A percentile compares a stretch with the other conserved stretches of the same genome.
Conservation (phyloP, 2,329 filamentous ascomycete species). For the Cladophialophora yegresii region DNA sequence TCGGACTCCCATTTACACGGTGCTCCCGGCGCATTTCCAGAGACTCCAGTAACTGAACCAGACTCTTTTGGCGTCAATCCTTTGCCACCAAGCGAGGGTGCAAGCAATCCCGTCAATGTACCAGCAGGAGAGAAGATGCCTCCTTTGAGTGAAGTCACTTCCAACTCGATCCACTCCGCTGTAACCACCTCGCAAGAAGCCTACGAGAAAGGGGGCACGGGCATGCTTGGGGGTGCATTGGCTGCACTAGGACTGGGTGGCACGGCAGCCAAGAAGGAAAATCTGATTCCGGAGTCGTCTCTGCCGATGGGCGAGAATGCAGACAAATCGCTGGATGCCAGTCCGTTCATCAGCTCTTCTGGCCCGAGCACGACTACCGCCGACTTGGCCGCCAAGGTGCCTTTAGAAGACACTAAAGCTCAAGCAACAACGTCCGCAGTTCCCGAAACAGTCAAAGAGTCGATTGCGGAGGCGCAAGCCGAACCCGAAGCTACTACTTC, state of each 20-base stretch:
- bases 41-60: constrained; percentile 58
- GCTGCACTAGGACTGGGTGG: constrained; percentile 48
- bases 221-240: constrained; percentile 49
- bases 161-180: constrained; percentile 69
- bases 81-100: constrained; percentile 59
- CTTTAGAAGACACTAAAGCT: constrained; percentile 55
- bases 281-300: constrained; percentile 79
- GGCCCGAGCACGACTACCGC: constrained; percentile 53
- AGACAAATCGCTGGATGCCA: constrained; percentile 53
- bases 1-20: constrained; percentile 16
- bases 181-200: constrained; percentile 74
- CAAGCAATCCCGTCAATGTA: constrained; percentile 77
- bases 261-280: constrained; percentile 60
- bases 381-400: constrained; percentile 49
- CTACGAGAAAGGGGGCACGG: constrained; percentile 71
- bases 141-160: constrained; percentile 57
- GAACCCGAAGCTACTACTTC: constrained; percentile 72
- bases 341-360: constrained; percentile 54
- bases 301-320: constrained; percentile 63
- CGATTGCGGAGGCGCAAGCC: constrained; percentile 55
- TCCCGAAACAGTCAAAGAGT: constrained; percentile 47
- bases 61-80: constrained; percentile 53
- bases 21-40: constrained; percentile 68
- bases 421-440: constrained; percentile 52
- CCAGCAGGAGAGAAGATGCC: constrained; percentile 80